Conservation (phyloP, 2,329 filamentous ascomycete species). For the Cryphonectria radicalis region DNA sequence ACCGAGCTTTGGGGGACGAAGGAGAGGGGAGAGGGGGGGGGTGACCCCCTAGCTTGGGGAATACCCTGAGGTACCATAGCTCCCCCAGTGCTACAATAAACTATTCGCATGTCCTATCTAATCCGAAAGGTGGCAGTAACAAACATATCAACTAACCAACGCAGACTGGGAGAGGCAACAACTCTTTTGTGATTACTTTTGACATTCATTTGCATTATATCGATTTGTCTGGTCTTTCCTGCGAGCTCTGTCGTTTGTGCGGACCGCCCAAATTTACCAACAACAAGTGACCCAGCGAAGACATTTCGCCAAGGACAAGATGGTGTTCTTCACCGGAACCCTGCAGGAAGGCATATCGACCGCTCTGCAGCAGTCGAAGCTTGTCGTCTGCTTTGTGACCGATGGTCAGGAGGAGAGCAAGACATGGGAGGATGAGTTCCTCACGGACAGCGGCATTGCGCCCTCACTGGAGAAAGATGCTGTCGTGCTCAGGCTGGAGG, state of each 20-base stretch:
- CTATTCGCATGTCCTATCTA: not conserved
- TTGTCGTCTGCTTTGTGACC: slow-evolving; percentile 86
- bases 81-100: not conserved
- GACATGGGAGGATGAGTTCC: slow-evolving; percentile 73
- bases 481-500: slow-evolving; percentile 70
- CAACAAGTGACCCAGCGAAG: not conserved
- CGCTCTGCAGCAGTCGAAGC: slow-evolving; percentile 75
- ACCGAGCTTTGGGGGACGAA: not conserved
- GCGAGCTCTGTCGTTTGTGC: not conserved
- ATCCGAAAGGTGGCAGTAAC: not conserved
- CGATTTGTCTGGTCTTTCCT: not conserved
- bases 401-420: slow-evolving; percentile 72
- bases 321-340: slow-evolving; percentile 78
- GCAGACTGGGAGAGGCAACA: not conserved
- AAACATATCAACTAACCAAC: not conserved
- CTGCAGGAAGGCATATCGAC: slow-evolving; percentile 79
- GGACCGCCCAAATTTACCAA: not conserved
- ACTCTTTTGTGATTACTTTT: not conserved
- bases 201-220: not conserved
- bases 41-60: not conserved
- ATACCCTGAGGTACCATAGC: not conserved
- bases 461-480: slow-evolving; percentile 63
- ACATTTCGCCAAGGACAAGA: slow-evolving; percentile 40
- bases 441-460: slow-evolving; percentile 58
- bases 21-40: not conserved